phyloP scores from a whole-genome alignment of 495 filamentous ascomycete genomes.

The Cairneyella variabilis region DNA sequence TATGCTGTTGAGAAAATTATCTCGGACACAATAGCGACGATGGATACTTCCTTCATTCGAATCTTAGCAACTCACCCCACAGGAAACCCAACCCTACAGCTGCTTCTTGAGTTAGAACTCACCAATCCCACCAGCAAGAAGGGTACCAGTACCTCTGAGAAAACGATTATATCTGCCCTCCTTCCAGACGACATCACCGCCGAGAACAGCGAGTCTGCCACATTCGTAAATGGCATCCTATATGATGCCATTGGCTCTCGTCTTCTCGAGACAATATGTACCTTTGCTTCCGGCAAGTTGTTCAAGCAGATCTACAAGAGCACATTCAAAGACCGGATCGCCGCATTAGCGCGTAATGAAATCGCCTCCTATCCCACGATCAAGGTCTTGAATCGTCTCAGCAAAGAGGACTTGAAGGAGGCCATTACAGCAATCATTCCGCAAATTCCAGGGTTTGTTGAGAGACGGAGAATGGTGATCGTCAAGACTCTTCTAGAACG shows the following conservation, averaged over 20 bases:
- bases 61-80: slow-evolving; percentile 81
- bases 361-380: slow-evolving; percentile 83
- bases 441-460: slow-evolving; percentile 63
- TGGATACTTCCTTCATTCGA: slow-evolving; percentile 71
- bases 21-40: slow-evolving; percentile 58
- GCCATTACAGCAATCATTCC: slow-evolving; percentile 65
- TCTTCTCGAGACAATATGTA: slow-evolving; percentile 79
- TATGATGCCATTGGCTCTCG: slow-evolving; percentile 89
- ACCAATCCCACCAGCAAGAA: slow-evolving; percentile 61
- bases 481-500: slow-evolving; percentile 80
- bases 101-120: slow-evolving; percentile 81
- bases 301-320: slow-evolving; percentile 81
- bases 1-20: slow-evolving; percentile 76
- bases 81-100: slow-evolving; percentile 84
- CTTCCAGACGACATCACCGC: slow-evolving; percentile 61
- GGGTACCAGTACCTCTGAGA: slow-evolving; percentile 21
- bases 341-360: slow-evolving; percentile 77
- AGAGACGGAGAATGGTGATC: slow-evolving; percentile 69
- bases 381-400: slow-evolving; percentile 72
- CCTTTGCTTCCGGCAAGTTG: slow-evolving; percentile 73
- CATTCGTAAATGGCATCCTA: slow-evolving; percentile 78
- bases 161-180: slow-evolving; percentile 55
- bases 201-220: slow-evolving; percentile 53
- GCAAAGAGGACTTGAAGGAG: slow-evolving; percentile 73
- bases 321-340: slow-evolving; percentile 71